Evolutionary conservation across 352 stramenopile species (phyloP), one percentile per base, ranked within the genome.

Genomic region (Phytophthora hybrid): DNA sequence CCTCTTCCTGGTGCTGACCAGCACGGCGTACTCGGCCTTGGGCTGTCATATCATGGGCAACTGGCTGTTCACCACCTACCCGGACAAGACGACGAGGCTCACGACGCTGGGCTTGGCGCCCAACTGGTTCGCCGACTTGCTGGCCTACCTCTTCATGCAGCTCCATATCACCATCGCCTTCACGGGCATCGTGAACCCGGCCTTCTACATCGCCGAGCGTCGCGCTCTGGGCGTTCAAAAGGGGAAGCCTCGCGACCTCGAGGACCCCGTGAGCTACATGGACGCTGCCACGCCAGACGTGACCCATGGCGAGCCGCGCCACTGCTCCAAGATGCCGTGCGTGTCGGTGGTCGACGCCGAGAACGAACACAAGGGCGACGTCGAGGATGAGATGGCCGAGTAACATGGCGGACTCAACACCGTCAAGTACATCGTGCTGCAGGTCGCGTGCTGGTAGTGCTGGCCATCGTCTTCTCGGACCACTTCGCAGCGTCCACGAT

Each of bases 31-130:
- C 61, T 84, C 75, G 37, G 72, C 72, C 4, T 64, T 86, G 9
- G 79, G 79, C 23, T 87, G 80, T 63, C 80, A 87, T 69, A 85
- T 87, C 55, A 75, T 77, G n/a, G 66, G 77, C 55, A 84, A 84
- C 67, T 63, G 85, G 64, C 72, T 87, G 29, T 87, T 83, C 67
- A 65, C 76, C 21, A 85, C 85, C 39, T 84, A 70, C 63, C 74
- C 72, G 16, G 51, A 82, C 52, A 32, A 39, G 19, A n/a, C 61
- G 23, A 63, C 62, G 0, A 74, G 66, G 1, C 51, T 80, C 46
- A 79, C 77, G 11, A 67, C 73, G 21, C 69, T 87, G 49, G 79
- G 79, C 19, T 87, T 88, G 32, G 41, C 60, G 14, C 68, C 79
- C 9, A 14, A 16, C 0, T 63, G 57, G 57, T 37, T 37, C 16